A percentile compares a stretch with the other conserved stretches of the same genome.
phyloP scores from a whole-genome alignment of 495 filamentous ascomycete genomes.

The Lasiosphaeris hirsuta region DNA sequence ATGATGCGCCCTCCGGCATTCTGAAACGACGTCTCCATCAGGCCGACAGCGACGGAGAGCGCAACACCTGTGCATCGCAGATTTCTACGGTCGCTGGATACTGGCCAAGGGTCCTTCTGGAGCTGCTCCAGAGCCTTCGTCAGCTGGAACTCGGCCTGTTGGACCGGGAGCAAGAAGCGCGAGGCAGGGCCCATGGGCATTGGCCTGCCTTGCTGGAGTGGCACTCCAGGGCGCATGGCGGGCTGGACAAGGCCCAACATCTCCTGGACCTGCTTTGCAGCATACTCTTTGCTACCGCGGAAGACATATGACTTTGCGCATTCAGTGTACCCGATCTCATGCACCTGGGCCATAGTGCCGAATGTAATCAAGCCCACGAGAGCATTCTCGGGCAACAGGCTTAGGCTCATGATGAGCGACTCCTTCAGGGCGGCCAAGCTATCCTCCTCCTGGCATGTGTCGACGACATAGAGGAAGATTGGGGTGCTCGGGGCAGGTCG shows the following conservation, averaged over 20 bases:
- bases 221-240: conserved; percentile 73
- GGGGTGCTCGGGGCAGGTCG: conserved; percentile 90
- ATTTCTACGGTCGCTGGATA: conserved; percentile 87
- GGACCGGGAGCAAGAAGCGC: conserved; percentile 89
- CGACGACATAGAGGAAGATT: conserved; percentile 96
- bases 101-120: conserved; percentile 97
- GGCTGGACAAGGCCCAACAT: conserved; percentile 83
- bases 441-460: conserved; percentile 98
- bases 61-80: conserved; percentile 95
- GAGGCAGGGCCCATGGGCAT: conserved; percentile 75
- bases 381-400: conserved; percentile 86
- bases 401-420: conserved; percentile 95
- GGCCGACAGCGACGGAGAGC: conserved; percentile 86
- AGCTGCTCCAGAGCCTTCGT: conserved; percentile 95
- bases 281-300: conserved; percentile 95
- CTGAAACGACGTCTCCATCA: conserved; percentile 92
- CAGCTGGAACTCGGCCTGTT: conserved; percentile 96
- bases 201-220: conserved; percentile 73
- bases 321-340: conserved; percentile 96
- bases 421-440: conserved; percentile 94
- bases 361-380: conserved; percentile 94
- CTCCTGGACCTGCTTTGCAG: conserved; percentile 94
- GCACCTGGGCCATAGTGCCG: conserved; percentile 98
- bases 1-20: conserved; percentile 95
- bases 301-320: conserved; percentile 99